Conservation (phyloP, 306 rosid species). For the Lathyrus sativus region DNA sequence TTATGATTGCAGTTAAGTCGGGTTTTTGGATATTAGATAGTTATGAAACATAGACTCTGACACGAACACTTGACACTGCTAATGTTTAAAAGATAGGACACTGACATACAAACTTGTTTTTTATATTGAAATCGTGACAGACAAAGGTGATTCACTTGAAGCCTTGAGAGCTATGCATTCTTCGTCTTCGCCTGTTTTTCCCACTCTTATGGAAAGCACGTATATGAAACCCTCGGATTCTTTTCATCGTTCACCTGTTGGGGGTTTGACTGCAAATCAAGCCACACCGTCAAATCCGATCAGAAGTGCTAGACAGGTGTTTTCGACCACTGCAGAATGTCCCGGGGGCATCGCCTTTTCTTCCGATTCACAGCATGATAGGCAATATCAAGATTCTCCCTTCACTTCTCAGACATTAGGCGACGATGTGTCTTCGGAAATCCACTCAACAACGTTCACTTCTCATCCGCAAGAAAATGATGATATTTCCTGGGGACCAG, state of each 20-base stretch:
- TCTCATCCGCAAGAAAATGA: conserved; percentile 48
- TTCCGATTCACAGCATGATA: conserved; percentile 48
- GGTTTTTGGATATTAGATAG: too few species aligned
- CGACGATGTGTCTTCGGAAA: conserved; percentile 45
- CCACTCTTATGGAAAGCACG: conserved; percentile 44
- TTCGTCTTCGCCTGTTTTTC: conserved; percentile 57
- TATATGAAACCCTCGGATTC: conserved; percentile 53
- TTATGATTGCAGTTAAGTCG: too few species aligned
- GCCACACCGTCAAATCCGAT: conserved; percentile 48
- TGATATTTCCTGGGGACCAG: conserved; percentile 65
- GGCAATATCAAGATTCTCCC: conserved; percentile 48
- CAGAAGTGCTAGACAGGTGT: conserved; percentile 47
- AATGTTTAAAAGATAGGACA: background rate
- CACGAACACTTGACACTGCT: background rate
- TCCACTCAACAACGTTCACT: conserved; percentile 47
- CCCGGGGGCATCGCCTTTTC: conserved; percentile 39
- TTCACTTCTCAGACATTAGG: conserved; percentile 49
- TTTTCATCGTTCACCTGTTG: conserved; percentile 51
- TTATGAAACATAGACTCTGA: background rate
- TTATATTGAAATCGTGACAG: conserved; percentile 37
- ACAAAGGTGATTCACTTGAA: conserved; percentile 37
- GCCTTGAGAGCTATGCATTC: conserved; percentile 50
- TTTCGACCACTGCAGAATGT: conserved; percentile 50
- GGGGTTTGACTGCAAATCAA: conserved; percentile 48
- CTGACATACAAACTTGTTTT: conserved; percentile 33